Percentiles rank a stretch among this genome's conserved stretches.
These are phyloP conservation scores for Quercus robur DNA, from an alignment of 306 rosid species.

Conservation along the genomic window DNA sequence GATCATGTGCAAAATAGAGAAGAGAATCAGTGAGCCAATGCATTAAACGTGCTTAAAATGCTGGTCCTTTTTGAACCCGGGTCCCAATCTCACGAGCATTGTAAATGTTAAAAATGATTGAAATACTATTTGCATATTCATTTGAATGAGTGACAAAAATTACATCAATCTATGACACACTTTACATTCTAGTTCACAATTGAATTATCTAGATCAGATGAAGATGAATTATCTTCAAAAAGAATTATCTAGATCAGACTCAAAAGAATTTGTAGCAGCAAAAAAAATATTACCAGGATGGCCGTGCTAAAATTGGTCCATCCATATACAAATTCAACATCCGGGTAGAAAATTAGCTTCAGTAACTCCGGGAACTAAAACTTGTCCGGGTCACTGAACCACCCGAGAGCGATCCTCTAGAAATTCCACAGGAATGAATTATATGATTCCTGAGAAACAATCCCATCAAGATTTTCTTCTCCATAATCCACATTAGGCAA, in stretches of 20 bases:
- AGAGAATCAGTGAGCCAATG: no score
- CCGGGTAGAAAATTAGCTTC: background rate
- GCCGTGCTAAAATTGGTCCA: slow-evolving; percentile 39
- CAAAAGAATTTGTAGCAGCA: background rate
- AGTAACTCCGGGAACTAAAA: slow-evolving; percentile 22
- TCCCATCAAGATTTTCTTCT: slow-evolving; percentile 53
- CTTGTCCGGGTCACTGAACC: slow-evolving; percentile 26
- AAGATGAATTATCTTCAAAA: no score
- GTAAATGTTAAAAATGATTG: no score
- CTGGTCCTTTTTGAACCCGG: no score
- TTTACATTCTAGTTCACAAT: background rate
- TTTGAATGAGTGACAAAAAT: background rate
- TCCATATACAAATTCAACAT: background rate
- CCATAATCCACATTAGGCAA: slow-evolving; percentile 27
- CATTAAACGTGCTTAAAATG: no score
- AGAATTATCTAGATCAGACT: background rate
- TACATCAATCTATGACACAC: background rate
- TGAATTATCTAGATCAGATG: background rate
- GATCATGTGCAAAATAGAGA: no score
- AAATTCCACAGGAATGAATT: slow-evolving; percentile 68
- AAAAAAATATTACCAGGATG: background rate
- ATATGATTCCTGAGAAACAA: slow-evolving; percentile 17
- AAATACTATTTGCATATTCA: background rate
- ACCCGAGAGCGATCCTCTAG: slow-evolving; percentile 1
- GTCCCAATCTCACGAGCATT: no score